Evolutionary conservation across 1,284 basidiomycete species (phyloP).

Genomic region (Inonotus hispidus): DNA sequence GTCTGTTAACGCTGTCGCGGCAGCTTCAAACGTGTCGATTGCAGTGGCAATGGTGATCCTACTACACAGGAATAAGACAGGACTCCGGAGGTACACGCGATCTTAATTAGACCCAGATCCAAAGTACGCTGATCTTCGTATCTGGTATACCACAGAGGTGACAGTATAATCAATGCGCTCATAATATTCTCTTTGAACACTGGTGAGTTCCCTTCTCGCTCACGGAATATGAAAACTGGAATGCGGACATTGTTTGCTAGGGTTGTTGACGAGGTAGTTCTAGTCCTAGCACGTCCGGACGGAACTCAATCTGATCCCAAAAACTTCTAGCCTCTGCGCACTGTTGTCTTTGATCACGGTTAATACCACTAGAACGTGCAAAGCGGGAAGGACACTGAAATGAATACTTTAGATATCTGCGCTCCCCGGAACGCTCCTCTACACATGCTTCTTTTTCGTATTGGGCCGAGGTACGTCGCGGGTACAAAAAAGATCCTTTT

Average conservation of each 20-base stretch:
- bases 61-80: constrained; percentile 45
- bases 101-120: constrained; percentile 19
- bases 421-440: constrained; percentile 44
- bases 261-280: not conserved
- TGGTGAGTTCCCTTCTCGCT: constrained; percentile 36
- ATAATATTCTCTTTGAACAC: constrained; percentile 52
- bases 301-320: not conserved
- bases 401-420: constrained; percentile 37
- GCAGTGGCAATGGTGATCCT: constrained; percentile 43
- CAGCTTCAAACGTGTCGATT: constrained; percentile 46
- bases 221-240: not conserved
- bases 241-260: not conserved
- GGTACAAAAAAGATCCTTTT: no score
- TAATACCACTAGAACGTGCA: constrained; percentile 20
- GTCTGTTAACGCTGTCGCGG: constrained; percentile 49
- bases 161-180: constrained; percentile 52
- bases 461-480: constrained; percentile 42
- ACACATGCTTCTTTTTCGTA: constrained; percentile 54
- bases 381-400: not conserved
- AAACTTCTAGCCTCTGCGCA: constrained; percentile 39
- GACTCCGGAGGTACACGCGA: constrained; percentile 42
- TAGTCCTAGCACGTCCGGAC: not conserved
- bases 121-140: not conserved
- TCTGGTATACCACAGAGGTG: constrained; percentile 28
- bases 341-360: constrained; percentile 49